Conservation (phyloP, 1,284 basidiomycete species). For the Puccinia hordei region DNA sequence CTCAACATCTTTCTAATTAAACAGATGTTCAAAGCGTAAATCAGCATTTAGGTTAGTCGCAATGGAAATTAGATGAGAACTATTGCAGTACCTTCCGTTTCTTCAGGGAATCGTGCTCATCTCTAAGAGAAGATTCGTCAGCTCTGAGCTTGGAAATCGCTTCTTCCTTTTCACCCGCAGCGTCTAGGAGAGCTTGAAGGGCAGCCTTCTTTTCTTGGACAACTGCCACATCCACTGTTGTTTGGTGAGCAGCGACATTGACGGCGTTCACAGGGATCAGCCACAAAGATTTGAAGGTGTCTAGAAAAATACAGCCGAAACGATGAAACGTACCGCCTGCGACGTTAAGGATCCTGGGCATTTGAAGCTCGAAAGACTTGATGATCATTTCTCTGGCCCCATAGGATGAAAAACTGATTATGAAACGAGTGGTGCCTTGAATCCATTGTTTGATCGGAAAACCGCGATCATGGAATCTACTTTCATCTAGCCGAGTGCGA, state of each 20-base stretch:
- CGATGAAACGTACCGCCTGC: slow-evolving; percentile 25
- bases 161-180: slow-evolving; percentile 11
- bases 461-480: slow-evolving; percentile 9
- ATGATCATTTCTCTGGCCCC: slow-evolving; percentile 40
- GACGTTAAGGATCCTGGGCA: slow-evolving; percentile 30
- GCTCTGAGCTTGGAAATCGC: slow-evolving; percentile 3
- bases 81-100: slow-evolving; percentile 4
- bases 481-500: slow-evolving; percentile 26
- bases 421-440: slow-evolving; percentile 30
- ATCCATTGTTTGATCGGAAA: slow-evolving; percentile 49
- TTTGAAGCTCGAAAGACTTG: slow-evolving; percentile 8
- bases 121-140: slow-evolving; percentile 24
- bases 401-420: slow-evolving; percentile 40
- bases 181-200: slow-evolving; percentile 1
- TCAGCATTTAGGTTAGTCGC: background rate
- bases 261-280: background rate
- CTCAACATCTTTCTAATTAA: slow-evolving; percentile 29
- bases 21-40: background rate
- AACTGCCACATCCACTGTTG: slow-evolving; percentile 28
- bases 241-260: background rate
- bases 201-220: slow-evolving; percentile 1
- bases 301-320: background rate
- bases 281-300: background rate
- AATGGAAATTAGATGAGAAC: background rate
- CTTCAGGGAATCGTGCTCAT: slow-evolving; percentile 10